These are phyloP conservation scores for Leucocoprinus leucothites DNA, from an alignment of 768 basidiomycete genomes.

Conservation along the genomic window DNA sequence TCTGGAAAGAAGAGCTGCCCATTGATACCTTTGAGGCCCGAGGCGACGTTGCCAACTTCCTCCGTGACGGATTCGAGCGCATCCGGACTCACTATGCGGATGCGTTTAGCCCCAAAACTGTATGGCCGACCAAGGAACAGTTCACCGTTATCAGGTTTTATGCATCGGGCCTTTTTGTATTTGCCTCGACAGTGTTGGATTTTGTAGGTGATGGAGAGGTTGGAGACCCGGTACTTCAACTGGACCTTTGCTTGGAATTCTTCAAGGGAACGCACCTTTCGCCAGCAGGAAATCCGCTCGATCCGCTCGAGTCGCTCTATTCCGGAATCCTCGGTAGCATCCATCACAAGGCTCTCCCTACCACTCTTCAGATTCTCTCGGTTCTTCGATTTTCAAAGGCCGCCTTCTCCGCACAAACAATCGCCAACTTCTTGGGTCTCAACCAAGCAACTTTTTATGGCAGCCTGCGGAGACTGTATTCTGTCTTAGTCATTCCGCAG, in stretches of 20 bases:
- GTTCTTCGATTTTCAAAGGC: neutral
- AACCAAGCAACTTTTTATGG: neutral
- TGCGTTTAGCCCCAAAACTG: neutral
- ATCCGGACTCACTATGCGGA: neutral
- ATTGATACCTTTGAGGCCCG: neutral
- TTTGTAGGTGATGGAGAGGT: neutral
- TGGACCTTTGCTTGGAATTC: neutral
- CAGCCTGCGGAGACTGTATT: neutral
- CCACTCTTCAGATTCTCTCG: neutral
- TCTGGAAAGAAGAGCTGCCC: neutral
- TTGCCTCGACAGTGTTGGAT: neutral
- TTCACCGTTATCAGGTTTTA: neutral
- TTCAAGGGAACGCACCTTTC: neutral
- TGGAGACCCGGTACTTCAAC: neutral
- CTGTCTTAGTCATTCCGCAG: neutral
- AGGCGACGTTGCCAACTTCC: neutral
- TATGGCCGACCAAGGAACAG: neutral
- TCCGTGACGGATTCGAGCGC: neutral
- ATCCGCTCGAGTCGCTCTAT: neutral
- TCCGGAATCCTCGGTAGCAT: neutral
- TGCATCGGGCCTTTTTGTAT: neutral
- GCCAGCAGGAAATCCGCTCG: neutral
- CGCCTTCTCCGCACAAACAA: neutral
- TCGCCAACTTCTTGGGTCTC: neutral
- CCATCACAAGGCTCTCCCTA: neutral